Percentiles rank a stretch among this genome's conserved stretches.
Conservation (phyloP, 805 yeast species). For the Candida fluviatilis region DNA sequence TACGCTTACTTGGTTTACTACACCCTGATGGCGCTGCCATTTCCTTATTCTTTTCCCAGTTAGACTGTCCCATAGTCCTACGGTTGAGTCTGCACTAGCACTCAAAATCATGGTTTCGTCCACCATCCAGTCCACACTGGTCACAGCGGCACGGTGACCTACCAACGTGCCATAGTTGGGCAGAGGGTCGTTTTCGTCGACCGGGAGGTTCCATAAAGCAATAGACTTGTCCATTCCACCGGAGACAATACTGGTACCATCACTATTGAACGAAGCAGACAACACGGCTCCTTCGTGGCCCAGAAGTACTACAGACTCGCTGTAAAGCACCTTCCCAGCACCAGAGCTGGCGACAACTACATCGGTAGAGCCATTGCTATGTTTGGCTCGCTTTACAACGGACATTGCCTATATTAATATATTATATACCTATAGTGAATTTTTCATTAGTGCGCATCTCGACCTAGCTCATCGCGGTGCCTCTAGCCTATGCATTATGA, state of each 20-base stretch:
- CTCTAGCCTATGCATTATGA: slow-evolving; percentile 42
- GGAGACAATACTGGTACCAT: slow-evolving; percentile 54
- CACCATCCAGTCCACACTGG: slow-evolving; percentile 52
- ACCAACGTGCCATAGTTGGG: slow-evolving; percentile 43
- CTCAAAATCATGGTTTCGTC: slow-evolving; percentile 41
- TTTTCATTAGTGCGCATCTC: neutral
- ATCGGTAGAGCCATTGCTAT: neutral
- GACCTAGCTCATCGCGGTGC: neutral
- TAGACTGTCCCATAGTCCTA: slow-evolving; percentile 59
- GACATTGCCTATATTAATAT: neutral
- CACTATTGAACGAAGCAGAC: slow-evolving; percentile 46
- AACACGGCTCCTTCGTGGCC: slow-evolving; percentile 56
- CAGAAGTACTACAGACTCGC: slow-evolving; percentile 34
- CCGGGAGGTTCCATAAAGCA: slow-evolving; percentile 43
- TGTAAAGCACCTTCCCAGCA: slow-evolving; percentile 13
- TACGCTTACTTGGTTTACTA: slow-evolving; percentile 53
- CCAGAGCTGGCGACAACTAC: neutral
- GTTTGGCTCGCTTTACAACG: neutral
- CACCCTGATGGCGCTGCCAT: slow-evolving; percentile 44
- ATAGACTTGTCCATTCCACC: slow-evolving; percentile 58
- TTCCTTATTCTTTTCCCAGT: slow-evolving; percentile 55
- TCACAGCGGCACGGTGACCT: slow-evolving; percentile 65
- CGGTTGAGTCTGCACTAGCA: slow-evolving; percentile 58
- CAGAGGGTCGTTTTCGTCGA: slow-evolving; percentile 14
- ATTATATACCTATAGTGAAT: too few species aligned